Conservation (phyloP, 1,284 basidiomycete species). For the Anthracocystis setariae region DNA sequence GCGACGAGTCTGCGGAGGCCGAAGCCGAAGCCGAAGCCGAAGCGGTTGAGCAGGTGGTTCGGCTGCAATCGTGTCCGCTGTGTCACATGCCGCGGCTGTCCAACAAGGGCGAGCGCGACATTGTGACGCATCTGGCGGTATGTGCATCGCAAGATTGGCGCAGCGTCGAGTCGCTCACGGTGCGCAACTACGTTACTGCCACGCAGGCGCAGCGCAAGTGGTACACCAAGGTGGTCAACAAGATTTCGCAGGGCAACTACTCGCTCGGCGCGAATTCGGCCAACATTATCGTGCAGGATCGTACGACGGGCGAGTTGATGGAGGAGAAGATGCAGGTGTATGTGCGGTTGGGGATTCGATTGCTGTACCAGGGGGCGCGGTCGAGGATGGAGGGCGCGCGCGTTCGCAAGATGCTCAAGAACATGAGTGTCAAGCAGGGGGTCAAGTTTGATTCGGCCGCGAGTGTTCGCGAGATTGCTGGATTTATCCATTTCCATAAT, state of each 20-base stretch:
- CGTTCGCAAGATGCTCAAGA: slow-evolving; percentile 83
- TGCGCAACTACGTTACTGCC: slow-evolving; percentile 94
- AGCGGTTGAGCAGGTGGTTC: slow-evolving; percentile 82
- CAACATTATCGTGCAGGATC: slow-evolving; percentile 78
- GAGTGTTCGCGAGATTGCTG: slow-evolving; percentile 83
- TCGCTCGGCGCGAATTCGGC: slow-evolving; percentile 89
- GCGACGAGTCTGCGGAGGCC: neutral
- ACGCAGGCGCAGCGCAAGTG: slow-evolving; percentile 96
- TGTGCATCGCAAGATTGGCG: slow-evolving; percentile 92
- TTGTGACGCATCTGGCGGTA: slow-evolving; percentile 85
- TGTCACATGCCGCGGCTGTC: slow-evolving; percentile 87
- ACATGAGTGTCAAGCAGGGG: slow-evolving; percentile 92
- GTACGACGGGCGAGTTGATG: slow-evolving; percentile 85
- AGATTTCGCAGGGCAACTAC: slow-evolving; percentile 81
- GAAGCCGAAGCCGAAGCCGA: slow-evolving; percentile 21
- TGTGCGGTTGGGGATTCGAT: slow-evolving; percentile 87
- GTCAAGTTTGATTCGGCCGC: slow-evolving; percentile 87
- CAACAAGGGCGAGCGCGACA: slow-evolving; percentile 88
- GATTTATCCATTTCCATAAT: slow-evolving; percentile 90
- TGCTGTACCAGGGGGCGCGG: slow-evolving; percentile 90
- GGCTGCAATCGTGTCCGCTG: slow-evolving; percentile 90
- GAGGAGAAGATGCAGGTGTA: slow-evolving; percentile 99
- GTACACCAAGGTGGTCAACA: slow-evolving; percentile 86
- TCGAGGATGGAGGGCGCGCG: slow-evolving; percentile 88
- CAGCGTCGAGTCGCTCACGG: slow-evolving; percentile 76